Base-by-base conservation (phyloP, 225 moss, liverwort and hornwort genomes). In the Marchantia paleacea region DNA sequence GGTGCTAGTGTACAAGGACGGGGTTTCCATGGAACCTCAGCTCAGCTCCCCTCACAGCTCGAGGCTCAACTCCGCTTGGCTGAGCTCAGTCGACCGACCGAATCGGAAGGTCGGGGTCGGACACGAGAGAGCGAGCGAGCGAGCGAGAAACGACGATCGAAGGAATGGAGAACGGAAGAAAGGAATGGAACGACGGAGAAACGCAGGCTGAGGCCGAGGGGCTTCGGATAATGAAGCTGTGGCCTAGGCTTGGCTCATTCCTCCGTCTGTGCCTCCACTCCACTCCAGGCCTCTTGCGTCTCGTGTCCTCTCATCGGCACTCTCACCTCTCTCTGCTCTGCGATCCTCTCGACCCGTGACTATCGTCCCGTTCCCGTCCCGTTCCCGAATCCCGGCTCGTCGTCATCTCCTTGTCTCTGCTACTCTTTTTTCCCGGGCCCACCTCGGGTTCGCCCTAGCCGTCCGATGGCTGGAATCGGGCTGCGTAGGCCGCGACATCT, bases 151-250 rank as follows among this genome's bases (percentile, higher is more conserved):
- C 19, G 70, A 72, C 9, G 39, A 7, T 10, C 10, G 22, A 70
- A 39, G 51, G 8, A n/a, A 70, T 19, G 70, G 11, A 24, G 62
- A 22, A 62, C 22, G 62, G n/a, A 62, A 24, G 62, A 71, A 48
- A 6, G 71, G n/a, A n/a, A n/a, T n/a, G n/a, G n/a, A n/a, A n/a
- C 39, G 39, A 39, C 5, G 39, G 39, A 6, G n/a, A 24, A 72
- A 72, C n/a, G 18, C 5, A 39, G 39, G 39, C 39, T 5, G 39
- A 39, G 39, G 39, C 39, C 39, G 39, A 25, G 65, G 11, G 65
- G 39, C 13, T 16, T 74, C 28, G 74, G 74, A 74, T 74, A 74
- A 74, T 74, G 74, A 74, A 74, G 74, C 74, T 74, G 74, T 74
- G 74, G 74, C 74, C 14, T 55, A 74, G 54, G 54, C 54, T 55